phyloP scores from a whole-genome alignment of 306 rosid species.

The Sindora glabra region DNA sequence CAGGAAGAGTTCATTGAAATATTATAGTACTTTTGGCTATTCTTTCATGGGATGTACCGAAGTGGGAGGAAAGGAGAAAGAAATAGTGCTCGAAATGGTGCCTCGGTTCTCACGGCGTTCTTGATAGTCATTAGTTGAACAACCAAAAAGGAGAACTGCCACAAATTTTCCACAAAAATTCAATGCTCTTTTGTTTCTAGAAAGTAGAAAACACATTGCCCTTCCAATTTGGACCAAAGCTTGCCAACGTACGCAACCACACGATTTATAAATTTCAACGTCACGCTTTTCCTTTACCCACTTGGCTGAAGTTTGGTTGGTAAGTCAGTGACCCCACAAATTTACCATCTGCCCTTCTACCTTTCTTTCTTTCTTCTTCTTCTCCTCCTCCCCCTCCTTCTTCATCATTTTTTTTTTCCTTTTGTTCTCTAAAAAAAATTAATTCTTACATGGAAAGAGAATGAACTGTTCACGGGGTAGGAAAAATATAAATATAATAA shows the following conservation, averaged over 20 bases:
- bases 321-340: slow-evolving; percentile 6
- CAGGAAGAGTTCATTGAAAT: too few species aligned
- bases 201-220: slow-evolving; percentile 1
- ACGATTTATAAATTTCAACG: slow-evolving; percentile 12
- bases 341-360: too few species aligned
- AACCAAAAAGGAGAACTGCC: slow-evolving; percentile 34
- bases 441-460: too few species aligned
- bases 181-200: slow-evolving; percentile 33
- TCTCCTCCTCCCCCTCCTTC: too few species aligned
- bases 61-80: neutral
- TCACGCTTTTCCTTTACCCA: slow-evolving; percentile 2
- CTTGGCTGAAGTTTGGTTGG: slow-evolving; percentile 24
- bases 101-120: slow-evolving; percentile 24
- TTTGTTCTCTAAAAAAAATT: too few species aligned
- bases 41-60: neutral
- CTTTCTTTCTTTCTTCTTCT: too few species aligned
- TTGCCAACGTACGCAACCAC: too few species aligned
- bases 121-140: slow-evolving; percentile 60
- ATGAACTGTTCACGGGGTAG: too few species aligned
- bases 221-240: neutral
- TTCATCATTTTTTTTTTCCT: too few species aligned
- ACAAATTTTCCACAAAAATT: slow-evolving; percentile 18
- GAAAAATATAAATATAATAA: too few species aligned
- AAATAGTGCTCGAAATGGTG: neutral
- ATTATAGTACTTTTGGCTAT: neutral